Evolutionary conservation across 495 filamentous ascomycete genomes (phyloP).

Genomic region (Neurospora sp.): DNA sequence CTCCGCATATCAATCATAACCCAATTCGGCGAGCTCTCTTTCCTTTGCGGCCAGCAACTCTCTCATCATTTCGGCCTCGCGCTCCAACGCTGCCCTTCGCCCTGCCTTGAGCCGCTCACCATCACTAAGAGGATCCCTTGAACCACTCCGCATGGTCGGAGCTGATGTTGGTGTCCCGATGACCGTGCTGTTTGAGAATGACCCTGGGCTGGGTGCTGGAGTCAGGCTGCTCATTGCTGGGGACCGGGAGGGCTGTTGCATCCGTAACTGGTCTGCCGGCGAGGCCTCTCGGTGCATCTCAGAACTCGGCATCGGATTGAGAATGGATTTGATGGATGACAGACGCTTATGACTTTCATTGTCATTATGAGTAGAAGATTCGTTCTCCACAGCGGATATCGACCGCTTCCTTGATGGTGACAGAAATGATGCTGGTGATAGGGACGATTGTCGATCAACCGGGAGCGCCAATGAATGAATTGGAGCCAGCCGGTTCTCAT

Average conservation of each 20-base stretch:
- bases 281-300: constrained; percentile 12
- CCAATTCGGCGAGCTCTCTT: constrained; percentile 63
- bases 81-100: constrained; percentile 53
- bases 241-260: constrained; percentile 21
- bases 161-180: constrained; percentile 19
- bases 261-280: constrained; percentile 11
- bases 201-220: constrained; percentile 27
- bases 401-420: constrained; percentile 55
- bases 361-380: constrained; percentile 20
- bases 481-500: constrained; percentile 48
- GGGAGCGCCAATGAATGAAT: constrained; percentile 32
- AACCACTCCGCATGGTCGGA: constrained; percentile 21
- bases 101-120: constrained; percentile 49
- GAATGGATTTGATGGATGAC: constrained; percentile 70
- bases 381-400: constrained; percentile 46
- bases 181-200: constrained; percentile 13
- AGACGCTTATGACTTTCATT: constrained; percentile 45
- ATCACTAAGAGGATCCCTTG: constrained; percentile 34
- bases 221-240: constrained; percentile 21
- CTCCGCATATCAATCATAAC: constrained; percentile 14
- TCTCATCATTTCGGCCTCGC: constrained; percentile 69
- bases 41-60: constrained; percentile 67
- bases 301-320: constrained; percentile 44
- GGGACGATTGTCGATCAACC: constrained; percentile 36
- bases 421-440: constrained; percentile 42